Evolutionary conservation across 768 basidiomycete species (phyloP).

Genomic region (Mycena albidolilacea): DNA sequence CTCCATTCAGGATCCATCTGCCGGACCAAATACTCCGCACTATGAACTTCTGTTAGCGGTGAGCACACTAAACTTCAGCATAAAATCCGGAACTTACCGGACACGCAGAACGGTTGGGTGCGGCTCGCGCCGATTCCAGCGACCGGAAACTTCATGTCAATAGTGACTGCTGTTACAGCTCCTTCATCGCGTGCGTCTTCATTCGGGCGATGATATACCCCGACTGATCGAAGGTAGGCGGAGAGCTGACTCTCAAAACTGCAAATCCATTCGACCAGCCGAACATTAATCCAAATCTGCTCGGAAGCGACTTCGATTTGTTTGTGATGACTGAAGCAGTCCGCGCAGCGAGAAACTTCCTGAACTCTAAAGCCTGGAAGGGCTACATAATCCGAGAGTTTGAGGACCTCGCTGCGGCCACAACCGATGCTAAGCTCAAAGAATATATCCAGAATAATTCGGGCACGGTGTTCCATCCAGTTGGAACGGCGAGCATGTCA

Average conservation of each 20-base stretch:
- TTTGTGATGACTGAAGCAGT: conserved; percentile 42
- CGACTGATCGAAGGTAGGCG: conserved; percentile 34
- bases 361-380: conserved; percentile 41
- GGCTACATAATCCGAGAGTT: conserved; percentile 41
- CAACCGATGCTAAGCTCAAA: conserved; percentile 32
- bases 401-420: conserved; percentile 38
- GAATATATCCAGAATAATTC: conserved; percentile 10
- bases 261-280: conserved; percentile 59
- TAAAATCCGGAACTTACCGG: not conserved
- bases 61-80: not conserved
- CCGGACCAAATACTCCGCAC: conserved; percentile 42
- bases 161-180: conserved; percentile 33
- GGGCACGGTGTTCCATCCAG: conserved; percentile 39
- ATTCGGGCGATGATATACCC: not conserved
- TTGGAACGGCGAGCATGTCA: conserved; percentile 44
- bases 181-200: conserved; percentile 38
- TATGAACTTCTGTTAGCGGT: conserved; percentile 42
- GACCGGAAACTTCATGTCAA: conserved; percentile 32
- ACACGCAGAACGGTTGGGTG: conserved; percentile 32
- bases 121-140: conserved; percentile 20
- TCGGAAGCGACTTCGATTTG: conserved; percentile 43
- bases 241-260: conserved; percentile 52
- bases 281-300: conserved; percentile 61
- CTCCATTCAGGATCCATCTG: conserved; percentile 40
- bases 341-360: conserved; percentile 36